Evolutionary conservation across 768 basidiomycete species (phyloP), one percentile per base, ranked within the genome.

Genomic region (Hygrophoropsis aurantiaca): DNA sequence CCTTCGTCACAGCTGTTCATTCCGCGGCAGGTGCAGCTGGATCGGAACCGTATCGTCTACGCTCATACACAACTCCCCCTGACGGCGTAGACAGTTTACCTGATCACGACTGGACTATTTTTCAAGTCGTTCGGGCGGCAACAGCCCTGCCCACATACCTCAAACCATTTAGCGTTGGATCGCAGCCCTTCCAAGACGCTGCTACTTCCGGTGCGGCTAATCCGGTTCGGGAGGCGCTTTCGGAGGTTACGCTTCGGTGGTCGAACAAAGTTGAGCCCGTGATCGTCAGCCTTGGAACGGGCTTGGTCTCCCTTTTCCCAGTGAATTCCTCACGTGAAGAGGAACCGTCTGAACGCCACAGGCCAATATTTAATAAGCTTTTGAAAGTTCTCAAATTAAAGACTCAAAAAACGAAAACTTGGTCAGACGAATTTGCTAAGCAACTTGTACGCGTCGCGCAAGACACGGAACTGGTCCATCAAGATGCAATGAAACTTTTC

Each of bases 1-100:
- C 40, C 26, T 40, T 40, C 40, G 40, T 40, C n/a, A 40, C 40
- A 9, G 40, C 26, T 25, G 40, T 40, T 7, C 16, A 40, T 21
- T 40, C 40, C 3, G 13, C 40, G 8, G 19, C 10, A n/a, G 40
- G 40, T 21, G 40, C 40, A 40, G 40, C 40, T 23, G 40, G 40
- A 9, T 19, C 26, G 11, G 40, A 40, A 23, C 40, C 40, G n/a
- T 40, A 40, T 23, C 40, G 19, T 6, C 40, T 40, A 25, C 40
- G 40, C 40, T 40, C 40, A 15, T 40, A 40, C 15, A 25, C 19
- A 3, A 40, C 40, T 25, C n/a, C n/a, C n/a, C 40, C 20, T 8
- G 40, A 25, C 15, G 40, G 40, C 9, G 40, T 40, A 18, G 40
- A 40, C 20, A 40, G 40, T 23, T 9, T 23, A 40, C 40, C n/a